Evolutionary conservation across 2,329 filamentous ascomycete genomes (phyloP).

Genomic region (Cytospora mali): DNA sequence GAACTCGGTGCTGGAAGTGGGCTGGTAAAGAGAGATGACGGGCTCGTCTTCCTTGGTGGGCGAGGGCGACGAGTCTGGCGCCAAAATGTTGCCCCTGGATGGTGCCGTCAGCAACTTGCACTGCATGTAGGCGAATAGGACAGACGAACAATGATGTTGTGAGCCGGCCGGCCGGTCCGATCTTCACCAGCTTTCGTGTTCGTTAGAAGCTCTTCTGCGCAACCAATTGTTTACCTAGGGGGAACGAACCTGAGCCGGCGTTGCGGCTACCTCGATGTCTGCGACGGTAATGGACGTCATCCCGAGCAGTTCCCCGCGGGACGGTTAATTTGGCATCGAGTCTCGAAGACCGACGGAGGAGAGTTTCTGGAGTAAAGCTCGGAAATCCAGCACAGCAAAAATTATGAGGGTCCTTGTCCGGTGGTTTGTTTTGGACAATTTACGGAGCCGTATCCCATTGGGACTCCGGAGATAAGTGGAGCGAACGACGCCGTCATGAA

Average conservation of each 20-base stretch:
- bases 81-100: not conserved
- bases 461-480: slow-evolving; percentile 16
- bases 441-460: slow-evolving; percentile 57
- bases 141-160: slow-evolving; percentile 19
- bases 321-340: not conserved
- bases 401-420: not conserved
- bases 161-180: slow-evolving; percentile 20
- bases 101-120: not conserved
- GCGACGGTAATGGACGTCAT: slow-evolving; percentile 56
- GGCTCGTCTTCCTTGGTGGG: slow-evolving; percentile 6
- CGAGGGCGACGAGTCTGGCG: not conserved
- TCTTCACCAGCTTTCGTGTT: slow-evolving; percentile 10
- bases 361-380: not conserved
- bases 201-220: slow-evolving; percentile 15
- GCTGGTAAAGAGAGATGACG: slow-evolving; percentile 42
- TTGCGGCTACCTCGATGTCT: slow-evolving; percentile 72
- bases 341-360: not conserved
- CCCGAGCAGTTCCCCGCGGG: not conserved
- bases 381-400: not conserved
- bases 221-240: slow-evolving; percentile 27
- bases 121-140: not conserved
- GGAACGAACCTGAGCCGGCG: slow-evolving; percentile 71
- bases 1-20: slow-evolving; percentile 39
- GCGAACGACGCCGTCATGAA: slow-evolving; percentile 4
- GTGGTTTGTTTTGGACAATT: slow-evolving; percentile 66